Percentiles rank a stretch among this genome's conserved stretches.
Conservation (phyloP, 2,329 filamentous ascomycete species). For the Pestalotiopsis sp. region DNA sequence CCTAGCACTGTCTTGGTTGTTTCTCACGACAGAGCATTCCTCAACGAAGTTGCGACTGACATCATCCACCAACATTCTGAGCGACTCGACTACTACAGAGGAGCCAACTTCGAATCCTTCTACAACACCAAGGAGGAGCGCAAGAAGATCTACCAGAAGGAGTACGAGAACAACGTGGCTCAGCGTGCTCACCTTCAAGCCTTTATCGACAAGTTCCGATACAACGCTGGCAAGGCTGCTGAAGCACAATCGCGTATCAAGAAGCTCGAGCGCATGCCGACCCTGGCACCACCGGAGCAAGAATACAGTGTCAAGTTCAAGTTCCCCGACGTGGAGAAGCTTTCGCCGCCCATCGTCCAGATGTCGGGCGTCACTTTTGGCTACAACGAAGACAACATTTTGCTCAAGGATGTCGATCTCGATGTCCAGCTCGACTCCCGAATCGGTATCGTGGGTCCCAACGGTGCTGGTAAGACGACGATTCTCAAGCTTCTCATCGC, state of each 20-base stretch:
- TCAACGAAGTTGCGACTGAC: constrained; percentile 98
- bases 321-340: constrained; percentile 96
- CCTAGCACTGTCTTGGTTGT: constrained; percentile 95
- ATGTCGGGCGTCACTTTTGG: constrained; percentile 94
- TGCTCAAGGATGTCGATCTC: constrained; percentile 86
- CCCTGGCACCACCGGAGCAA: constrained; percentile 85
- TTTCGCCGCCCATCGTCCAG: constrained; percentile 96
- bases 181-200: constrained; percentile 91
- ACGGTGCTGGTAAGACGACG: constrained; percentile 98
- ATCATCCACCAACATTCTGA: constrained; percentile 99
- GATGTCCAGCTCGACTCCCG: constrained; percentile 97
- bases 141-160: constrained; percentile 92
- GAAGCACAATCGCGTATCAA: constrained; percentile 99
- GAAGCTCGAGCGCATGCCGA: constrained; percentile 96
- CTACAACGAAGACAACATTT: constrained; percentile 76
- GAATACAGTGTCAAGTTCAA: constrained; percentile 97
- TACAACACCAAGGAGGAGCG: constrained; percentile 97
- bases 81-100: constrained; percentile 96
- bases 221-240: constrained; percentile 98
- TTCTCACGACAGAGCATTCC: constrained; percentile 97
- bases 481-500: constrained; percentile 97
- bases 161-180: constrained; percentile 98
- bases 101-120: constrained; percentile 95
- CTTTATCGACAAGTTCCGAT: constrained; percentile 99
- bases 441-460: constrained; percentile 98